Evolutionary conservation across 768 basidiomycete species (phyloP).

Genomic region (Naganishia onofrii): DNA sequence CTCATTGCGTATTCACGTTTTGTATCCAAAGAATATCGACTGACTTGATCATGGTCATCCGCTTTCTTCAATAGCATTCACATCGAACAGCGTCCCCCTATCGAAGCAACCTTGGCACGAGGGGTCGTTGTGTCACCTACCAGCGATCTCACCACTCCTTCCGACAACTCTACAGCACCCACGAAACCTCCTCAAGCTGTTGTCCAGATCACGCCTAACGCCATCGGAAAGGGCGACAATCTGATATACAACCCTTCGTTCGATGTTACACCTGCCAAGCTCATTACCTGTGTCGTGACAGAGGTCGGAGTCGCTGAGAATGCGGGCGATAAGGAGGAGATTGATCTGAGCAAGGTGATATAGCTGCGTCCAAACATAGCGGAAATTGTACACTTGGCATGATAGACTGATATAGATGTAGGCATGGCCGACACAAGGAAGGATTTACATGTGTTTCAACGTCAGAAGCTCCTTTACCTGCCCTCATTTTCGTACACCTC

Average conservation of each 20-base stretch:
- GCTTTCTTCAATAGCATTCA: slow-evolving; percentile 63
- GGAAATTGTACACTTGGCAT: background rate
- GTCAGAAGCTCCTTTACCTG: too few relatives aligned
- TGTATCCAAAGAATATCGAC: background rate
- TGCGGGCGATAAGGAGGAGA: slow-evolving; percentile 59
- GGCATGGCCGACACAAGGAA: background rate
- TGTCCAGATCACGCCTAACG: slow-evolving; percentile 75
- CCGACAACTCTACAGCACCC: slow-evolving; percentile 36
- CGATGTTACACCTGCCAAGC: slow-evolving; percentile 89
- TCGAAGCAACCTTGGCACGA: slow-evolving; percentile 84
- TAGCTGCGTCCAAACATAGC: background rate
- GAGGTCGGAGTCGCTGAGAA: slow-evolving; percentile 89
- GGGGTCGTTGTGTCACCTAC: slow-evolving; percentile 68
- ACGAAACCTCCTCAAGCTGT: slow-evolving; percentile 60
- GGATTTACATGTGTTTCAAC: background rate
- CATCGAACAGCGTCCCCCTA: slow-evolving; percentile 83
- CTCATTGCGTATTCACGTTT: background rate
- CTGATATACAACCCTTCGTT: slow-evolving; percentile 83
- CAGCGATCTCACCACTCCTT: slow-evolving; percentile 78
- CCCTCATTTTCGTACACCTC: too few relatives aligned
- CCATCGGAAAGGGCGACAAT: slow-evolving; percentile 49
- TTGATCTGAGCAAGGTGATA: slow-evolving; percentile 63
- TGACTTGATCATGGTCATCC: slow-evolving; percentile 19
- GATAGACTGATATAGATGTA: background rate
- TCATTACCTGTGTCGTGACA: slow-evolving; percentile 81